Conservation (phyloP, 768 basidiomycete species). For the Hydnomerulius pinastri region DNA sequence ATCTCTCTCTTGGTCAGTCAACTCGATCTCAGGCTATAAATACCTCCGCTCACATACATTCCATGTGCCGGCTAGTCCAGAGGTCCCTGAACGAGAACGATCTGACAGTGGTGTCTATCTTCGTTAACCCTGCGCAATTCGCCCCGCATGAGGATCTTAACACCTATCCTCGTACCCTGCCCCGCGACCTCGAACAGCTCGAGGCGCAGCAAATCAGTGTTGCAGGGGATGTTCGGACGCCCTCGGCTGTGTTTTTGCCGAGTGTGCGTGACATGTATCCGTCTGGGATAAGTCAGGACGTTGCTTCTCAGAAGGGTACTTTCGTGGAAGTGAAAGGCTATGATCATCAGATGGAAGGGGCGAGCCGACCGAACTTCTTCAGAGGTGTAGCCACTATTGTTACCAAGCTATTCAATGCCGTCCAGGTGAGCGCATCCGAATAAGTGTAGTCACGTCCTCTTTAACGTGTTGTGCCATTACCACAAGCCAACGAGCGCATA, state of each 20-base stretch:
- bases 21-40: conserved; percentile 19
- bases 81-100: conserved; percentile 78
- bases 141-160: conserved; percentile 92
- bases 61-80: conserved; percentile 54
- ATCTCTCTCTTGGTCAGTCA: conserved; percentile 80
- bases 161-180: conserved; percentile 87
- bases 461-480: background rate
- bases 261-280: conserved; percentile 88
- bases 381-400: conserved; percentile 94
- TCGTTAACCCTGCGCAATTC: conserved; percentile 98
- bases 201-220: conserved; percentile 34
- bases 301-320: conserved; percentile 75
- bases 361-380: conserved; percentile 87
- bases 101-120: conserved; percentile 89
- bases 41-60: conserved; percentile 2
- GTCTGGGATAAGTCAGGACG: conserved; percentile 80
- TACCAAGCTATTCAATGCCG: conserved; percentile 90
- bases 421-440: conserved; percentile 59
- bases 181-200: conserved; percentile 70
- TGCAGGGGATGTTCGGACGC: conserved; percentile 38
- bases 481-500: conserved; percentile 86
- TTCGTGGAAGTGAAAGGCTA: conserved; percentile 93
- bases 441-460: background rate
- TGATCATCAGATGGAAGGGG: conserved; percentile 91
- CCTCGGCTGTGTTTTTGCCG: conserved; percentile 81